These are phyloP conservation scores for Serpula lacrymans DNA, from an alignment of 768 basidiomycete species.

Conservation along the genomic window DNA sequence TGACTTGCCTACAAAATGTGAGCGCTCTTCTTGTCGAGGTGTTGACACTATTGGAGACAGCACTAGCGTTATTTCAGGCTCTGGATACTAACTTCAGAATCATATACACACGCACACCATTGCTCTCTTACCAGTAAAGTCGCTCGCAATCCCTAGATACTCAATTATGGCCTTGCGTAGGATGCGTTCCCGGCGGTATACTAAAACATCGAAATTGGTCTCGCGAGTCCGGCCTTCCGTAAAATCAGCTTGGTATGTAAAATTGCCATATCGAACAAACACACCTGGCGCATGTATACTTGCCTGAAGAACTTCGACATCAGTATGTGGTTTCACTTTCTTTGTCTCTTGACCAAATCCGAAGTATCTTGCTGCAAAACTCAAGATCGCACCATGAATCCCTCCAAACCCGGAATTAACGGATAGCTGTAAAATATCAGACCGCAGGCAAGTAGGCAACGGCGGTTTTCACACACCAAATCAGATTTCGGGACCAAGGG, in stretches of 20 bases:
- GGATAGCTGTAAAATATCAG: constrained; percentile 36
- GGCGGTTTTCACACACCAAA: constrained; percentile 59
- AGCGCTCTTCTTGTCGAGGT: constrained; percentile 55
- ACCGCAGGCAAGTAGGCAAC: not conserved
- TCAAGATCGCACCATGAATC: constrained; percentile 75
- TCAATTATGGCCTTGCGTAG: constrained; percentile 60
- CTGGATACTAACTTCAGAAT: constrained; percentile 26
- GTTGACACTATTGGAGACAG: constrained; percentile 64
- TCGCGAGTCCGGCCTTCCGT: constrained; percentile 47
- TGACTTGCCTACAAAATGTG: constrained; percentile 54
- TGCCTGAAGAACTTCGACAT: constrained; percentile 58
- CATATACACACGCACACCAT: too few species aligned
- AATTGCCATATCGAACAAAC: constrained; percentile 9
- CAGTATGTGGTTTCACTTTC: constrained; percentile 58
- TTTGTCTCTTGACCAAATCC: constrained; percentile 56
- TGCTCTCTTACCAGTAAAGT: constrained; percentile 55
- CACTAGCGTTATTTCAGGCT: constrained; percentile 69
- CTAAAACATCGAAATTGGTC: constrained; percentile 57
- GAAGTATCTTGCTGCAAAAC: constrained; percentile 70
- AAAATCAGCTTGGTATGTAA: not conserved
- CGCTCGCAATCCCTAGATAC: constrained; percentile 69
- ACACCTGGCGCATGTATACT: constrained; percentile 54
- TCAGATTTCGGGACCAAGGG: constrained; percentile 74
- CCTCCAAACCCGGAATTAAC: constrained; percentile 79
- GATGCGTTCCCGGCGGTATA: constrained; percentile 52